Evolutionary conservation across 768 basidiomycete species (phyloP).

Genomic region (Lactifluus subvellereus): DNA sequence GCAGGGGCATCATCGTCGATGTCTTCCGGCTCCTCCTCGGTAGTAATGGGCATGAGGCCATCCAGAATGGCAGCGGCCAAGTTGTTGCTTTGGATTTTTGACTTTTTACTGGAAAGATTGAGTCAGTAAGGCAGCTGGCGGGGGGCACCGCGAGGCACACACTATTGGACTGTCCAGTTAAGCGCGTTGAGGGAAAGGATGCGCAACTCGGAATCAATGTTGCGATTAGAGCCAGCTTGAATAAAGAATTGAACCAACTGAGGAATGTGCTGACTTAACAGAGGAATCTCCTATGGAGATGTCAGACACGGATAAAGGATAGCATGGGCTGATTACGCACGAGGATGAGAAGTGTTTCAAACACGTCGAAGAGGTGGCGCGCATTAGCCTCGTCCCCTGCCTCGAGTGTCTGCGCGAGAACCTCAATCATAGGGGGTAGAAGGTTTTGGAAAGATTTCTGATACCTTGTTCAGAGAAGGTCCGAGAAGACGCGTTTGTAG

Average conservation of each 20-base stretch:
- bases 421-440: constrained; percentile 82
- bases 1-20: constrained; percentile 90
- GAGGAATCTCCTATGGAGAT: constrained; percentile 74
- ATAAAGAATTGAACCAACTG: constrained; percentile 88
- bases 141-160: constrained; percentile 28
- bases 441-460: constrained; percentile 85
- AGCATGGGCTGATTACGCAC: constrained; percentile 37
- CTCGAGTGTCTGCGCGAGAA: constrained; percentile 80
- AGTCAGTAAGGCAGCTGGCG: constrained; percentile 12
- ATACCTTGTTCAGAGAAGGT: constrained; percentile 1
- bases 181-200: constrained; percentile 89
- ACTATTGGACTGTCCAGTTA: constrained; percentile 97
- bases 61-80: constrained; percentile 83
- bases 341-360: constrained; percentile 92
- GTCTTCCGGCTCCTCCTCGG: constrained; percentile 91
- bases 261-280: constrained; percentile 82
- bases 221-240: constrained; percentile 70
- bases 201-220: constrained; percentile 72
- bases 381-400: constrained; percentile 73
- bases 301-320: constrained; percentile 1
- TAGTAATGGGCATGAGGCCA: constrained; percentile 89
- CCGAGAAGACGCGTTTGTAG: background rate
- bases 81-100: constrained; percentile 81
- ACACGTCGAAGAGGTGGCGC: constrained; percentile 88
- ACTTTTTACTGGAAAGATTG: constrained; percentile 71